Conservation (phyloP, 1,284 basidiomycete genomes). For the Moesziomyces aphidis region DNA sequence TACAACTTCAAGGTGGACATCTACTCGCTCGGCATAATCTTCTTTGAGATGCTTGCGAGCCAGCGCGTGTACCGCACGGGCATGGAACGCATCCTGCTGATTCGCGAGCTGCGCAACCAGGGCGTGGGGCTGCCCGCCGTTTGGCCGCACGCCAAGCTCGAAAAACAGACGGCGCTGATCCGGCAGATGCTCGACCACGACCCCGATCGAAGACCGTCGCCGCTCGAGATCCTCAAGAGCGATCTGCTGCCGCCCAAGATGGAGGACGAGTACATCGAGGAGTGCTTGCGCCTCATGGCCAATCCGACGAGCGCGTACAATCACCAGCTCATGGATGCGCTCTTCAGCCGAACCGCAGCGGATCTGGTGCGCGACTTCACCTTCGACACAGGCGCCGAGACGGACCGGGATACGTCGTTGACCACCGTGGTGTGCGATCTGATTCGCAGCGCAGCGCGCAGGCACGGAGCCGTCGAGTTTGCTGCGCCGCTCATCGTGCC, state of each 20-base stretch:
- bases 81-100: conserved; percentile 84
- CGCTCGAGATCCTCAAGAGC: conserved; percentile 85
- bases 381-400: conserved; percentile 81
- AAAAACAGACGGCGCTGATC: conserved; percentile 75
- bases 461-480: conserved; percentile 89
- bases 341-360: conserved; percentile 69
- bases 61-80: conserved; percentile 78
- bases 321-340: conserved; percentile 56
- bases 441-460: conserved; percentile 80
- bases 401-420: conserved; percentile 77
- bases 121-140: conserved; percentile 79
- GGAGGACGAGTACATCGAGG: conserved; percentile 86
- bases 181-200: conserved; percentile 85
- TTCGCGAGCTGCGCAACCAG: conserved; percentile 80
- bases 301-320: conserved; percentile 63
- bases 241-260: conserved; percentile 79
- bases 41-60: conserved; percentile 94
- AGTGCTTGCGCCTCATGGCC: conserved; percentile 82
- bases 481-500: conserved; percentile 86
- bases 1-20: conserved; percentile 88
- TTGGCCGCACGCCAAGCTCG: conserved; percentile 75
- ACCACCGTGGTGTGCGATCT: conserved; percentile 83
- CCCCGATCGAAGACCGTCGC: conserved; percentile 82
- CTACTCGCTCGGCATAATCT: conserved; percentile 92
- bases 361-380: conserved; percentile 79